These are phyloP conservation scores for Sanguinoderma infundibulare DNA, from an alignment of 1,284 basidiomycete species.

Conservation along the genomic window DNA sequence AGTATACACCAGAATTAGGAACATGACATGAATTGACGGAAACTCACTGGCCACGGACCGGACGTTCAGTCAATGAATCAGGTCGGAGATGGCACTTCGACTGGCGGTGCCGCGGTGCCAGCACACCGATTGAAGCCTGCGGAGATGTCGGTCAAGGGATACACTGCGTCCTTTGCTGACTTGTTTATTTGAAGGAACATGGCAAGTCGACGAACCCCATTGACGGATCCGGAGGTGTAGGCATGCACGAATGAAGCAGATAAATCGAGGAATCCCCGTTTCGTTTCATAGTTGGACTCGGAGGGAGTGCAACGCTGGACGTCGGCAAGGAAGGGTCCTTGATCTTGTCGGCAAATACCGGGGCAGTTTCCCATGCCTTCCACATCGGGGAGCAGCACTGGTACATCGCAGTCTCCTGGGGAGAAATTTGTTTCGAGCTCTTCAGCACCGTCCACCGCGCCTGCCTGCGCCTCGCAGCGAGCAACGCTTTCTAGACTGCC, in stretches of 20 bases:
- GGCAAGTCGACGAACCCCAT: too few species aligned
- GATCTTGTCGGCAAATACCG: not conserved
- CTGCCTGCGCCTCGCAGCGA: conserved; percentile 14
- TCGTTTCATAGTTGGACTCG: too few species aligned
- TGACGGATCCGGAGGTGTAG: too few species aligned
- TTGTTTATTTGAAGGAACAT: too few species aligned
- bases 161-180: too few species aligned
- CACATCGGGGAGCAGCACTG: conserved; percentile 17
- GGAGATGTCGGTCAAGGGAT: too few species aligned
- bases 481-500: conserved; percentile 14
- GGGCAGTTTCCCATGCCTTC: conserved; percentile 1
- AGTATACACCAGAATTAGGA: not conserved
- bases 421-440: conserved; percentile 5
- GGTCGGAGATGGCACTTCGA: not conserved
- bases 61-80: not conserved
- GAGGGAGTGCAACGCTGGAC: too few species aligned
- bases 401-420: not conserved
- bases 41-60: not conserved
- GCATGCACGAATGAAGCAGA: too few species aligned
- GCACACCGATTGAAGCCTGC: not conserved
- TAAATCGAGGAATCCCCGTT: too few species aligned
- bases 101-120: not conserved
- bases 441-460: conserved; percentile 11
- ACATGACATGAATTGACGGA: not conserved
- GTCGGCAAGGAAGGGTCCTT: too few species aligned